Percentiles rank a stretch among this genome's conserved stretches.
These are phyloP conservation scores for Cinchona pubescens DNA, from an alignment of 257 asterid species.

Conservation along the genomic window DNA sequence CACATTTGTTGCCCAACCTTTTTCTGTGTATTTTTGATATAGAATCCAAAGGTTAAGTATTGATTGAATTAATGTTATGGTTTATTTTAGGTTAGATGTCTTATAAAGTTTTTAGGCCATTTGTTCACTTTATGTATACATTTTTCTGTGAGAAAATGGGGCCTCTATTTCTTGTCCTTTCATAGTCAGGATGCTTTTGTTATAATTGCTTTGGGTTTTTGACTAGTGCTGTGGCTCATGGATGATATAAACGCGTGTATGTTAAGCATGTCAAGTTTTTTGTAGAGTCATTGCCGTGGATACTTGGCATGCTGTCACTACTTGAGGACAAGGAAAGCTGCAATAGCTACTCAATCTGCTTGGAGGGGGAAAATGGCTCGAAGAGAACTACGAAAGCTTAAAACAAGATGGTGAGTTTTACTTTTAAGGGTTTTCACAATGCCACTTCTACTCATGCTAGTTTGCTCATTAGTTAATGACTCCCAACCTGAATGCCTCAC, in stretches of 20 bases:
- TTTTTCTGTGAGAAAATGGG: neutral
- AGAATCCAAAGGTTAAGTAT: too few species aligned
- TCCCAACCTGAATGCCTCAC: neutral
- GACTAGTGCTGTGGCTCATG: neutral
- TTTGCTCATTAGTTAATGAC: neutral
- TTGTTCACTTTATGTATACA: neutral
- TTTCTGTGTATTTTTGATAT: neutral
- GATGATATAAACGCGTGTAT: neutral
- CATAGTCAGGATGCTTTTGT: neutral
- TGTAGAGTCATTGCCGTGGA: constrained; percentile 53
- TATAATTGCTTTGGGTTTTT: neutral
- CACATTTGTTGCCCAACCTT: neutral
- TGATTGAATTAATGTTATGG: too few species aligned
- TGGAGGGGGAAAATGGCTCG: constrained; percentile 56
- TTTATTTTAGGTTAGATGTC: neutral
- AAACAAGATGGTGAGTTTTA: constrained; percentile 54
- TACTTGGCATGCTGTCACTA: constrained; percentile 33
- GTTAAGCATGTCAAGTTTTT: neutral
- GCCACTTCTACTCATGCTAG: neutral
- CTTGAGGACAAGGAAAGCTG: constrained; percentile 51
- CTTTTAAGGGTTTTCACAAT: neutral
- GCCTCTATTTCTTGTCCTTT: neutral
- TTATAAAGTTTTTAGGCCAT: neutral
- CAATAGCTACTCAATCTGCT: constrained; percentile 54
- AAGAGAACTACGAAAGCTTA: constrained; percentile 55